phyloP scores from a whole-genome alignment of 192 early-diverging fungal species.

The Phlyctochytrium arcticum region DNA sequence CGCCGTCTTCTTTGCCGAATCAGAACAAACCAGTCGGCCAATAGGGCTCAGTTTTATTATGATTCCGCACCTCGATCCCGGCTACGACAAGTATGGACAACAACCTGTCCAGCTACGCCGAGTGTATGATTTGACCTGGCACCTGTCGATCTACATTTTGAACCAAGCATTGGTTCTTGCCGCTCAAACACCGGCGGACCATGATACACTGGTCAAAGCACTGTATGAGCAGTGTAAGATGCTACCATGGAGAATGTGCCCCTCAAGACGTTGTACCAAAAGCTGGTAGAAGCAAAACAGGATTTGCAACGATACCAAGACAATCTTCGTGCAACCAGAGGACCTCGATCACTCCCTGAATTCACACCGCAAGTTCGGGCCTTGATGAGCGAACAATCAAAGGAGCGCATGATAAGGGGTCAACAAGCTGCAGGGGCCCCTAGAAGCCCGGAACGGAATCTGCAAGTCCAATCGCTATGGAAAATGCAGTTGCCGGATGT shows the following conservation, averaged over 20 bases:
- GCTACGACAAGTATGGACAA: not conserved
- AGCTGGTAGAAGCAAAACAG: not conserved
- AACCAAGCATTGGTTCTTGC: not conserved
- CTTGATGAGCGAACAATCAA: not conserved
- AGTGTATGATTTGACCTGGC: conserved; percentile 1
- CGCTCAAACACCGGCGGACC: not conserved
- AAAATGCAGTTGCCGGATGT: conserved; percentile 1
- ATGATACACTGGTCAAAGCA: not conserved
- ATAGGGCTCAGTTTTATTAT: not conserved
- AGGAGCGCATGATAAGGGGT: not conserved
- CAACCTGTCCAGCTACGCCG: not conserved
- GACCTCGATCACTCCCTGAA: not conserved
- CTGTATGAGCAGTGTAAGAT: not conserved
- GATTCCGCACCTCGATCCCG: conserved; percentile 4
- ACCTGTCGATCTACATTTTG: not conserved
- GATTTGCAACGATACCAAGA: not conserved
- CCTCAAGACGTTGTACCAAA: not conserved
- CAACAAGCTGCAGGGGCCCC: not conserved
- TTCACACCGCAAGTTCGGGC: not conserved
- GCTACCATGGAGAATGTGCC: not conserved
- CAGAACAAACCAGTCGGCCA: not conserved
- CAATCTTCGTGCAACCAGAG: not conserved
- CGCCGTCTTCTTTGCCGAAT: not conserved
- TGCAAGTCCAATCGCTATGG: not conserved
- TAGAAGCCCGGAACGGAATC: not conserved